Evolutionary conservation across 2,329 filamentous ascomycete species (phyloP).

Genomic region (Triangularia verruculosa): DNA sequence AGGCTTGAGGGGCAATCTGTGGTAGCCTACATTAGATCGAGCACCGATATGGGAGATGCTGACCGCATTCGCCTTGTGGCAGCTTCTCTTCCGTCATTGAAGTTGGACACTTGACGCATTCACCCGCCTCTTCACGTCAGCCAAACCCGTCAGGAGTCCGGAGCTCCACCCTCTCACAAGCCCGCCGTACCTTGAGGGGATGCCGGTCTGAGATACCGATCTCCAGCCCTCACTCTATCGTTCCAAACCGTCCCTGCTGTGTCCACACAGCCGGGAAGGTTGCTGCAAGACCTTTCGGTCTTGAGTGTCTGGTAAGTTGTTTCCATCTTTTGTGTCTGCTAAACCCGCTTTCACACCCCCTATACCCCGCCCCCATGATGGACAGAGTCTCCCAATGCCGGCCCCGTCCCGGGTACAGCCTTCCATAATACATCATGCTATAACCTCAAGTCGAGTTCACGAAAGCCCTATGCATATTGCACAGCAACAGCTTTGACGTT

Average conservation of each 20-base stretch:
- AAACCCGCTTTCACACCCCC: slow-evolving; percentile 16
- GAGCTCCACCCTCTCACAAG: slow-evolving; percentile 2
- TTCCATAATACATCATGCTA: slow-evolving; percentile 24
- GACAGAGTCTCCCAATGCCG: background rate
- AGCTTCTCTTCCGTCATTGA: slow-evolving; percentile 4
- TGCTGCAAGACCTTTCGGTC: slow-evolving; percentile 1
- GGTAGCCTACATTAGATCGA: background rate
- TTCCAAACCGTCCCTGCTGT: background rate
- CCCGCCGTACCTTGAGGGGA: background rate
- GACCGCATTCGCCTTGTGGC: background rate
- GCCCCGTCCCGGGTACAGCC: slow-evolving; percentile 10
- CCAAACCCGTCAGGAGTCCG: background rate
- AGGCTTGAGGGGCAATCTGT: background rate
- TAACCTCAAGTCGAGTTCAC: slow-evolving; percentile 9
- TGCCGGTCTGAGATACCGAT: background rate
- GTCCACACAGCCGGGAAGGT: background rate
- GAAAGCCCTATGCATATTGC: background rate
- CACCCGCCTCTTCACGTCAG: background rate
- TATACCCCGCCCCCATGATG: slow-evolving; percentile 13
- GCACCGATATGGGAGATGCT: background rate
- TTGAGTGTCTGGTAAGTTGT: slow-evolving; percentile 9
- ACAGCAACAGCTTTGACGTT: background rate
- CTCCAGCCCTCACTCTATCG: background rate
- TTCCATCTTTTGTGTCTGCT: background rate
- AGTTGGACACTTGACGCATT: background rate